Percentiles rank a stretch among this genome's conserved stretches.
phyloP scores from a whole-genome alignment of 2,329 filamentous ascomycete genomes.

The Calonectria ilicicola region DNA sequence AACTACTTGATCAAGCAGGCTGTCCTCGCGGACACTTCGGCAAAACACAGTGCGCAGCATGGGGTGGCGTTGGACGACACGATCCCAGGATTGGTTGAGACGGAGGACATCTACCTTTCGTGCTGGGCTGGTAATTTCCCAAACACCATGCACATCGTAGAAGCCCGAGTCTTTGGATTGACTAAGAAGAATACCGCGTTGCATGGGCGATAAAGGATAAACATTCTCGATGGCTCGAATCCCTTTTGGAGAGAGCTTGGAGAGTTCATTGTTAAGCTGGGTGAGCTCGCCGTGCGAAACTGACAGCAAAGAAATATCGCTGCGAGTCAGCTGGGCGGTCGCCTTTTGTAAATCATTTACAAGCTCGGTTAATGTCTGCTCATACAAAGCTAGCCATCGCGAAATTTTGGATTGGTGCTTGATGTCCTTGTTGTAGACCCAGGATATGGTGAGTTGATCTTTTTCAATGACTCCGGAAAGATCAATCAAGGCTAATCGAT shows the following conservation, averaged over 20 bases:
- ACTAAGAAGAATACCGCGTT: conserved; percentile 52
- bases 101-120: conserved; percentile 32
- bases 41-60: conserved; percentile 61
- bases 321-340: background rate
- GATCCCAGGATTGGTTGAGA: conserved; percentile 49
- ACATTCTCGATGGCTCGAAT: conserved; percentile 38
- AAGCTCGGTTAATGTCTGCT: background rate
- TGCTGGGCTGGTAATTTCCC: conserved; percentile 35
- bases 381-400: background rate
- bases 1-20: conserved; percentile 61
- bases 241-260: conserved; percentile 18
- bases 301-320: conserved; percentile 51
- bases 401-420: background rate
- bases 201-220: conserved; percentile 53
- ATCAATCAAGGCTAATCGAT: conserved; percentile 21
- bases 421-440: background rate
- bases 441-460: background rate
- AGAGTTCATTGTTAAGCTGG: conserved; percentile 28
- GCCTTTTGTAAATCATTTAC: background rate
- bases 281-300: conserved; percentile 31
- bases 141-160: conserved; percentile 49
- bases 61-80: conserved; percentile 55
- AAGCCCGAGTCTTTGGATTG: conserved; percentile 53
- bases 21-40: conserved; percentile 56
- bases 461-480: conserved; percentile 16